These are phyloP conservation scores for Cutaneotrichosporon sp. DNA, from an alignment of 1,284 basidiomycete genomes.

Conservation along the genomic window DNA sequence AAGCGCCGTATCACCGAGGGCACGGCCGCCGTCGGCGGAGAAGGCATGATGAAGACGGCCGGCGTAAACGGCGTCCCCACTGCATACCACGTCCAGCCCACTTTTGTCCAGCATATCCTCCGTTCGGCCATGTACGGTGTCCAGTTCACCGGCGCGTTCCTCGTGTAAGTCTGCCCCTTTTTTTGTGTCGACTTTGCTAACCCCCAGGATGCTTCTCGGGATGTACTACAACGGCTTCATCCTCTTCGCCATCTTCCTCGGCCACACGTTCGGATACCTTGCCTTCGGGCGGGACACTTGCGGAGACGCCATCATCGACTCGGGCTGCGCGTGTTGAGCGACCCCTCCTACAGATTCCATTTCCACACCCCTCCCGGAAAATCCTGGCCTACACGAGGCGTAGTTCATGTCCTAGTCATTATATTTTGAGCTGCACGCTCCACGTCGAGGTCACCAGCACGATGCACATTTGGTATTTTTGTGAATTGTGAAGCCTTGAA, in stretches of 20 bases:
- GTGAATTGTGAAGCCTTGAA: too few species aligned
- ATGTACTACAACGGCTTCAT: constrained; percentile 50
- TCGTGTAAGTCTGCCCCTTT: constrained; percentile 29
- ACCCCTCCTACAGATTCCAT: background rate
- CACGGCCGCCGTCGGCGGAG: background rate
- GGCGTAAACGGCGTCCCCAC: background rate
- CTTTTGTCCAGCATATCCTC: constrained; percentile 43
- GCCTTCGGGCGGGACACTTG: constrained; percentile 38
- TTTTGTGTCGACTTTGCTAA: background rate
- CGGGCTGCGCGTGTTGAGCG: constrained; percentile 13
- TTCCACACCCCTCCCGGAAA: too few species aligned
- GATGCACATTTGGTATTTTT: too few species aligned
- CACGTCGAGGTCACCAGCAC: too few species aligned
- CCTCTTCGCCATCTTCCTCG: constrained; percentile 46
- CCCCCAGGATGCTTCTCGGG: constrained; percentile 26
- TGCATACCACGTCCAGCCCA: background rate
- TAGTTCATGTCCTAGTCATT: too few species aligned
- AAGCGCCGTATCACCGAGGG: background rate
- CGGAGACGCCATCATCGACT: background rate
- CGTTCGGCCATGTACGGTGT: constrained; percentile 40
- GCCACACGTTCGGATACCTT: constrained; percentile 39
- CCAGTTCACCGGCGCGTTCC: constrained; percentile 47
- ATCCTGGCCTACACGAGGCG: too few species aligned
- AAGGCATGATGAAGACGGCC: too few species aligned
- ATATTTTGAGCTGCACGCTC: too few species aligned